Evolutionary conservation across 345 rosid genomes (phyloP), one percentile per base, ranked within the genome.

Genomic region (Citrus unshiu): DNA sequence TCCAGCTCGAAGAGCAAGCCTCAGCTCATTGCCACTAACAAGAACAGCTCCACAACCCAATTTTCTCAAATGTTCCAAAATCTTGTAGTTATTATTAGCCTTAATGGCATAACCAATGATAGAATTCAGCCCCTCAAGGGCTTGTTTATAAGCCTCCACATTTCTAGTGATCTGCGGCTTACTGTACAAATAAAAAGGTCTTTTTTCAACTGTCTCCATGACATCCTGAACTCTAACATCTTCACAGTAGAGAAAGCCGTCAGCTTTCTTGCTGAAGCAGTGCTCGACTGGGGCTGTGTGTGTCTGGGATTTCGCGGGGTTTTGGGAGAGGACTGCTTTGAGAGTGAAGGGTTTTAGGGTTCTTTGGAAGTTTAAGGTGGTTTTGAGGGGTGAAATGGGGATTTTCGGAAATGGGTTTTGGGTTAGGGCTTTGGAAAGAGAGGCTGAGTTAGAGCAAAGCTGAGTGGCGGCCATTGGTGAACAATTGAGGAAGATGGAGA

Each of bases 21-120:
- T 89, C 65, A 97, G 97, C 87, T 97, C 99, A 84, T 94, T 94
- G 2, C 99, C 98, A 83, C 98, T 93, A 29, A 94, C 99, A 62
- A 97, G 80, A 9, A 97, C 98, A 84, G 98, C 97, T 66, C 98
- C 98, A 82, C 95, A 97, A 2, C 98, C 99, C 87, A 92, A 75
- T 72, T 84, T 82, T 80, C 98, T 94, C 90, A 93, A 80, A 85
- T 94, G 95, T 91, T 93, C 95, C 92, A 96, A 87, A 82, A 97
- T 90, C 95, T 97, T 94, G 60, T 88, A 85, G 61, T 96, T 97
- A 77, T 94, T 93, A 71, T 94, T 97, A 3, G 98, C 98, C 84
- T 97, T 94, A 60, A 97, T 92, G 1, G 99, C 98, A 66, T 94
- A 96, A 8, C 99, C 98, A 51, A 96, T 93, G 9, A 94, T 89